Evolutionary conservation across 257 asterid genomes (phyloP).

Genomic region (Thymus mandschuricus): DNA sequence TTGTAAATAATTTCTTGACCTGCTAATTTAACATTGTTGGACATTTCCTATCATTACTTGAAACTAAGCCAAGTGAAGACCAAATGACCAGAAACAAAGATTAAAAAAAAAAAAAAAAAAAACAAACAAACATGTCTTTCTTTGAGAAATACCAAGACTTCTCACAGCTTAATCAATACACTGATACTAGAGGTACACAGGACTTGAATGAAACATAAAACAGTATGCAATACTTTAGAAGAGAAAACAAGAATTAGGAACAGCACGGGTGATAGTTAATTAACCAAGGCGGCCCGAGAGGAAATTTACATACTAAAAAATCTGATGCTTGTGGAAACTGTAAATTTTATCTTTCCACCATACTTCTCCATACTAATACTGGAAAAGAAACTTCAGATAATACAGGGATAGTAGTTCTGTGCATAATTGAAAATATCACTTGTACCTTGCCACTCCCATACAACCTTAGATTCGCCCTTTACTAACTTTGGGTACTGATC

Average conservation of each 20-base stretch:
- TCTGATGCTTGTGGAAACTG: neutral
- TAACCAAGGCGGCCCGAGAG: neutral
- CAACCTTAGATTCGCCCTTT: constrained; percentile 90
- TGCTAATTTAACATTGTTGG: neutral
- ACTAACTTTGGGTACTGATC: constrained; percentile 83
- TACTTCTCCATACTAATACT: constrained; percentile 5
- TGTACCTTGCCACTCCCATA: constrained; percentile 99
- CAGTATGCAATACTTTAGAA: neutral
- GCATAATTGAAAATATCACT: constrained; percentile 12
- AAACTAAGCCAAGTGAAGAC: neutral
- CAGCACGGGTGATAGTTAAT: neutral
- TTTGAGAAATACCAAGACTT: neutral
- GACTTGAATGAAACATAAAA: neutral
- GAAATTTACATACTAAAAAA: neutral
- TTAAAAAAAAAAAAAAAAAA: neutral
- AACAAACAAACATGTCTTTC: neutral
- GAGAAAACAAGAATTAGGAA: neutral
- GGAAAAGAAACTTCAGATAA: neutral
- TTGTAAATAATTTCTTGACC: constrained; percentile 1
- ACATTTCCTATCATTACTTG: neutral
- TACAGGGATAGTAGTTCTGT: constrained; percentile 2
- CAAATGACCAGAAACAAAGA: neutral
- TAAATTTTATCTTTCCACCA: neutral
- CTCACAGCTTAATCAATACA: neutral
- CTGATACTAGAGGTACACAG: neutral